These are phyloP conservation scores for Russula sp. DNA, from an alignment of 768 basidiomycete genomes.

Conservation along the genomic window DNA sequence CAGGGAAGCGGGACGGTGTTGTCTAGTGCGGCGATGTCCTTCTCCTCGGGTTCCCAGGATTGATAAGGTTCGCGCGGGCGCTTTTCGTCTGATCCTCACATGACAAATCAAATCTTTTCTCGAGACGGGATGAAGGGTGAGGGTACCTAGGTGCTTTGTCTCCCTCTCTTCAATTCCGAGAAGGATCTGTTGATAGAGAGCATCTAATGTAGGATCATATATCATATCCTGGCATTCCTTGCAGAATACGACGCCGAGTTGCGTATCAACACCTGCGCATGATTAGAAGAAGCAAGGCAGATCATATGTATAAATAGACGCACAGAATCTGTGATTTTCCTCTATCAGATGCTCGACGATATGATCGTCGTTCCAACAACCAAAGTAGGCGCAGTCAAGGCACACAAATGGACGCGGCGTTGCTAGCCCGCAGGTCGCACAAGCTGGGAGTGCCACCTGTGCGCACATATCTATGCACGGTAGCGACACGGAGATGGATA, in stretches of 20 bases:
- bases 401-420: slow-evolving; percentile 65
- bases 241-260: slow-evolving; percentile 72
- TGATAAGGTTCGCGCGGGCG: slow-evolving; percentile 41
- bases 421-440: slow-evolving; percentile 48
- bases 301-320: slow-evolving; percentile 26
- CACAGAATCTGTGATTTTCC: slow-evolving; percentile 58
- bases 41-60: slow-evolving; percentile 40
- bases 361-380: slow-evolving; percentile 63
- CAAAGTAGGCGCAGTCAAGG: slow-evolving; percentile 59
- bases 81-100: slow-evolving; percentile 25
- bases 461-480: not conserved
- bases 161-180: slow-evolving; percentile 53
- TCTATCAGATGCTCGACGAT: slow-evolving; percentile 49
- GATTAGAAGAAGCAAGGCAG: not conserved
- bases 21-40: slow-evolving; percentile 40
- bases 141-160: slow-evolving; percentile 52
- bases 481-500: not conserved
- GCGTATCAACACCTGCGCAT: slow-evolving; percentile 58
- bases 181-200: slow-evolving; percentile 36
- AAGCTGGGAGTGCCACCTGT: slow-evolving; percentile 53
- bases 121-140: not conserved
- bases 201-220: slow-evolving; percentile 48
- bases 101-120: slow-evolving; percentile 22
- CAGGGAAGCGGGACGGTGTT: slow-evolving; percentile 52
- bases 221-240: slow-evolving; percentile 67